Evolutionary conservation across 345 rosid species (phyloP), one percentile per base, ranked within the genome.

Genomic region (Eucalyptus regnans): DNA sequence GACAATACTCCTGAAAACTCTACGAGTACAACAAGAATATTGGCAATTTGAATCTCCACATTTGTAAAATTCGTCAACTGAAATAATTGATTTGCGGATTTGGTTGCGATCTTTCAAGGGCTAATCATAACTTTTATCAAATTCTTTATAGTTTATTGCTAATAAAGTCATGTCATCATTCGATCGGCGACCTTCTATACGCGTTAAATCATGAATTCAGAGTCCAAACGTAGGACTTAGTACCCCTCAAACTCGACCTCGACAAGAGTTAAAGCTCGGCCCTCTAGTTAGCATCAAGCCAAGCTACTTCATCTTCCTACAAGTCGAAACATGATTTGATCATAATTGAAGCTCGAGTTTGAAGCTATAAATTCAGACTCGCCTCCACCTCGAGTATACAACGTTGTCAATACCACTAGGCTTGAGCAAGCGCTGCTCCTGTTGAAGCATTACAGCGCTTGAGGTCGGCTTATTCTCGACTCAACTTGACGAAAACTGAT

Each of bases 1-100:
- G 0, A 29, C 5, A 3, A 3, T 29, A 8, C 3, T 9, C 1
- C 0, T 0, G 0, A 58, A 15, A n/a, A 4, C 17, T 62, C 33
- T 13, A n/a, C 0, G 4, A 5, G 4, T 29, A 29, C 62, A 22
- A 56, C 3, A 4, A 56, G 33, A 29, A 62, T 29, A 29, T 5
- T 7, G 16, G 17, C 37, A 29, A 62, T 62, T 62, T 62, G 71
- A 29, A 29, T 62, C 8, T 62, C 71, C 31, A 62, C 4, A 7
- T 62, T 62, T 0, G 4, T 29, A 62, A 62, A 29, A 29, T 12
- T 62, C 37, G 20, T 64, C n/a, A 64, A n/a, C 9, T 64, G 18
- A 7, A 64, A 64, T 29, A 3, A 29, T 62, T 62, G 16, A 29
- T 62, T 62, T 62, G 71, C 9, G 1, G 33, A n/a, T n/a, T 64